Evolutionary conservation across 1,139 yeast genomes (phyloP).

Genomic region (Pichia kudriavzevii): DNA sequence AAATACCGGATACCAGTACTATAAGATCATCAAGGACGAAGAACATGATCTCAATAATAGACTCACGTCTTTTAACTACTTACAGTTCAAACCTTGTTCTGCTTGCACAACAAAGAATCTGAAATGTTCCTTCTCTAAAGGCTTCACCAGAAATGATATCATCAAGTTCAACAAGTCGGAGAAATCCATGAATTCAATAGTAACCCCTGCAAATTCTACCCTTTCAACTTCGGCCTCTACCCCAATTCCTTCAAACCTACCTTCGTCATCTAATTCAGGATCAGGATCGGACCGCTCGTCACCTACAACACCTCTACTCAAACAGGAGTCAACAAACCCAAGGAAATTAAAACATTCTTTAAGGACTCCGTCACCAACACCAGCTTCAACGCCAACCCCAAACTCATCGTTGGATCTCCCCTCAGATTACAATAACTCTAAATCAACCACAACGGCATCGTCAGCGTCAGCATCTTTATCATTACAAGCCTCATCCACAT

Average conservation of each 20-base stretch:
- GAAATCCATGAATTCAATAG: slow-evolving; percentile 8
- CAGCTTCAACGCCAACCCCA: slow-evolving; percentile 2
- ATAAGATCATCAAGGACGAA: slow-evolving; percentile 20
- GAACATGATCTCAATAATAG: slow-evolving; percentile 14
- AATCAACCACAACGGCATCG: too few relatives aligned
- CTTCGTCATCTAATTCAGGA: too few relatives aligned
- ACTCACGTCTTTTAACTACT: slow-evolving; percentile 26
- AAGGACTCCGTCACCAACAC: slow-evolving; percentile 1
- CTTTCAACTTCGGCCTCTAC: slow-evolving; percentile 1
- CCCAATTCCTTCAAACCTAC: too few relatives aligned
- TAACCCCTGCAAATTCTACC: background rate
- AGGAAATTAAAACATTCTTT: background rate
- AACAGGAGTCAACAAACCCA: background rate
- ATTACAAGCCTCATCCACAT: too few relatives aligned
- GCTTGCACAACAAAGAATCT: slow-evolving; percentile 41
- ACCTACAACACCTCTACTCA: background rate
- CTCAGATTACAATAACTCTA: too few relatives aligned
- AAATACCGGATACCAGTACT: slow-evolving; percentile 22
- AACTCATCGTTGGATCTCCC: background rate
- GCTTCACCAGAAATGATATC: slow-evolving; percentile 54
- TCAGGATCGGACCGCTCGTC: background rate
- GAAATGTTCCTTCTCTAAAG: slow-evolving; percentile 47
- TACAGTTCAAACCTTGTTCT: slow-evolving; percentile 44
- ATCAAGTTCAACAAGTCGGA: slow-evolving; percentile 27
- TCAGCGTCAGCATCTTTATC: too few relatives aligned